Base-by-base conservation (phyloP, 257 asterid species). In the Solanum ahanhuiri region DNA sequence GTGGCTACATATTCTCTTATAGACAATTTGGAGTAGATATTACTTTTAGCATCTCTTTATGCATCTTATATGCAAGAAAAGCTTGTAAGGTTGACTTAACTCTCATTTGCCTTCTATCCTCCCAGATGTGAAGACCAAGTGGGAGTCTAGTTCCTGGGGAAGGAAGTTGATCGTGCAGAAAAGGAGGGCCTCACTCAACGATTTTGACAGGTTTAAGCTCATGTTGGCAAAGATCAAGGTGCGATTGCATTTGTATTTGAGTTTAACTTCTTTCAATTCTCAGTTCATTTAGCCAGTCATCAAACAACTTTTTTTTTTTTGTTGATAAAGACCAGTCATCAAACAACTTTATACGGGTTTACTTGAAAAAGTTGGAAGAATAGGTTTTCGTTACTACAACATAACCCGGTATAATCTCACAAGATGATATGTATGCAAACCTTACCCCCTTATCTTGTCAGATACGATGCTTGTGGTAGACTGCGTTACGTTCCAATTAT, bases 201-300 rank as follows among this genome's bases (percentile, higher is more conserved):
- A 88, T 25, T 88, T 88, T 54, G 90, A 85, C 9, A 88, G 90
- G 77, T 88, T 88, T 70, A 88, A 88, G 86, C 43, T 88, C 37
- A 88, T 88, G 90, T 70, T 88, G 90, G 90, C 90, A 58, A 88
- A 88, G 41, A 88, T 88, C 88, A 88, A 88, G 90, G 90, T 88
- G 22, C 12, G 86, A 25, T 71, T 82, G 9, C 83, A 15, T 41
- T 23, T 14, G 9, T 2, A 77, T 43, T 77, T 22, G 6, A 9
- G 43, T 3, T 31, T 2, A 43, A 28, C 67, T 48, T 45, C 10
- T 28, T 81, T 37, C 11, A n/a, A 1, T 39, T 35, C 43, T 48
- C 23, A 48, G 6, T 48, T 20, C 84, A 45, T 79, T 45, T 79
- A 28, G 28, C 10, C 41, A 15, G 18, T 45, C 10, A 48, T 15